Evolutionary conservation across 805 yeast species (phyloP), one percentile per base, ranked within the genome.

Genomic region (Pichia gijzeniarum): DNA sequence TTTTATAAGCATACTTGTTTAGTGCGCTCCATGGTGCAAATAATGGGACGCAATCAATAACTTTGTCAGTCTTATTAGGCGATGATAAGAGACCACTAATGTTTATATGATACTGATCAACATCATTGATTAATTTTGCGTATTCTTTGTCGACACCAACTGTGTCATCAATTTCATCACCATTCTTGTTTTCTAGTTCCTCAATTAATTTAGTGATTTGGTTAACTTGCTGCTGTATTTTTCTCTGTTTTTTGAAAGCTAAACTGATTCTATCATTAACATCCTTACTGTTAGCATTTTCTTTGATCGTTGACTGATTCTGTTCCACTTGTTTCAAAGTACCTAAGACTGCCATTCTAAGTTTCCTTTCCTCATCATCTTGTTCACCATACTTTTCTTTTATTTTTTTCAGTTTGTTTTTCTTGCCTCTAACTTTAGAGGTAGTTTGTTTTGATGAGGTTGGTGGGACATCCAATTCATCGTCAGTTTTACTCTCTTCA

Each of bases 11-110:
- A 62, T 73, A 77, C 59, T 84, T 84, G 48, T 69, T 73, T 51
- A 93, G 62, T 0, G 97, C 74, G 12, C 76, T 64, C 96, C 96
- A 93, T 2, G 99, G 99, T 0, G 93, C 97, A 71, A 89, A 91
- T 17, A 87, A 80, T 1, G 96, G 95, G 12, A 91, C 74, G 6
- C 85, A 79, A 47, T 80, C 85, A 10, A 70, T 56, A 10, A 85
- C 67, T 3, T 57, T 65, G 57, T 85, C 95, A 1, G 65, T 59
- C 25, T 66, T 56, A 10, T 64, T 60, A 1, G 80, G 80, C 30
- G 73, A 70, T 14, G 69, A 46, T 20, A 74, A 56, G 21, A 77
- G 60, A 1, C 60, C 60, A 4, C 60, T 44, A 14, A 62, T 42
- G 6, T 55, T 47, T 14, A 51, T 40, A 35, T 58, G 50, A 33